phyloP scores from a whole-genome alignment of 2,329 filamentous ascomycete species.

The Paraconiothyrium sp. region DNA sequence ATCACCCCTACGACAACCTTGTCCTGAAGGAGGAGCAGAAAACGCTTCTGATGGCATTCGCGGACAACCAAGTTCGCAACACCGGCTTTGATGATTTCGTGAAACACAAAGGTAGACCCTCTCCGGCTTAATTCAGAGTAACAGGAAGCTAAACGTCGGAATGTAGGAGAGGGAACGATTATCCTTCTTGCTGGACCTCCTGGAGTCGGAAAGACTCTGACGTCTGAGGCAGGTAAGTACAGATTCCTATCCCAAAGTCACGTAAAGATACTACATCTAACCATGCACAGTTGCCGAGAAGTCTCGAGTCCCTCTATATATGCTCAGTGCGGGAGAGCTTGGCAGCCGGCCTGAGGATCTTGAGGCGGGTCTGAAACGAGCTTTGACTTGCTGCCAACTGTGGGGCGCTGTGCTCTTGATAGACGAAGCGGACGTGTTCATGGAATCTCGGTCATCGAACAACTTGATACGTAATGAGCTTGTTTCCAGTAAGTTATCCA shows the following conservation, averaged over 20 bases:
- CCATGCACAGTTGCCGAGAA: constrained; percentile 12
- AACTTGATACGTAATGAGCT: constrained; percentile 8
- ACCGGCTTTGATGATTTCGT: constrained; percentile 10
- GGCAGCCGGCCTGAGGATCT: constrained; percentile 6
- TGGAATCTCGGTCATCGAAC: constrained; percentile 52
- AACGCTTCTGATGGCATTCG: constrained; percentile 8
- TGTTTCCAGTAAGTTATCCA: constrained; percentile 9
- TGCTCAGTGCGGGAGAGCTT: constrained; percentile 13
- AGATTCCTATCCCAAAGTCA: neutral
- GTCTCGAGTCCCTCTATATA: constrained; percentile 10
- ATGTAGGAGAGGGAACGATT: constrained; percentile 14
- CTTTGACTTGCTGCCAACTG: neutral
- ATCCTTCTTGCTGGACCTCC: constrained; percentile 38
- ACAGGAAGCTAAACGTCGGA: neutral
- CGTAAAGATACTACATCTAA: neutral
- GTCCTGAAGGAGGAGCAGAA: constrained; percentile 11
- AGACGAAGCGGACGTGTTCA: constrained; percentile 42
- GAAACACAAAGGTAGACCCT: constrained; percentile 14
- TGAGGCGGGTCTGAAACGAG: constrained; percentile 6
- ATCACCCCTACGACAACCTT: constrained; percentile 12
- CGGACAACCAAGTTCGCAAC: constrained; percentile 9
- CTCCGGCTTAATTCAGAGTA: neutral
- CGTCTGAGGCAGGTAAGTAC: constrained; percentile 26
- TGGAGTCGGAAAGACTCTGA: constrained; percentile 52
- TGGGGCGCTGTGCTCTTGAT: constrained; percentile 56